Base-by-base conservation (phyloP, 2,329 filamentous ascomycete genomes). In the Paradendryphiella salina region DNA sequence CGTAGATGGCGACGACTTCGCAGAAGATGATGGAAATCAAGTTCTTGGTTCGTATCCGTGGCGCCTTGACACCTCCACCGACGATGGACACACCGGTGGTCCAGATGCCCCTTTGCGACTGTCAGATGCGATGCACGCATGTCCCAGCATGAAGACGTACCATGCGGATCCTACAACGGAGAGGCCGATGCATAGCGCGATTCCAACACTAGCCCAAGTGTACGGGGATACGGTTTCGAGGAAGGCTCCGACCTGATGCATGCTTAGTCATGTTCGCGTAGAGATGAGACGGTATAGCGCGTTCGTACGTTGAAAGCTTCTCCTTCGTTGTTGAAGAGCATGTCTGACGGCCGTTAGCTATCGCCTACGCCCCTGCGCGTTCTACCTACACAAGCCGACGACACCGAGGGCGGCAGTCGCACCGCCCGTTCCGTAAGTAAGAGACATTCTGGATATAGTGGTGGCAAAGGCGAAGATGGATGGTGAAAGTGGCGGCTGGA, bases 21-120 rank as follows among this genome's bases (percentile, higher is more conserved):
- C 94, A 99, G 79, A 99, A 99, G 78, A 99, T 97, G 76, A 99
- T 99, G 68, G 93, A 97, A 74, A 99, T 97, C 71, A 99, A 78
- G 81, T 99, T 99, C 86, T 99, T 99, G 59, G 94, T 99, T 74
- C 94, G 90, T 77, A 99, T 99, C 67, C 94, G 88, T 31, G 95
- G 95, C 37, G 94, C 93, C 76, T 89, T 93, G 71, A 99, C 94
- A 79, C 94, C 94, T 66, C 90, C 94, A 70, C 95, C 95, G 62
- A 99, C 84, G 73, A 99, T 99, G 51, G 94, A 96, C 52, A 92
- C 95, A 66, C 95, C 95, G 28, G 94, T 99, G 65, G 97, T 94
- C 79, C 99, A 94, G 75, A 99, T 99, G 68, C 95, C 94, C 94
- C 94, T 97, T 70, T 36, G 18, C 14, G 21, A 21, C 21, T 48